Evolutionary conservation across 495 filamentous ascomycete species (phyloP).

Genomic region (Penicillium malachiteum): DNA sequence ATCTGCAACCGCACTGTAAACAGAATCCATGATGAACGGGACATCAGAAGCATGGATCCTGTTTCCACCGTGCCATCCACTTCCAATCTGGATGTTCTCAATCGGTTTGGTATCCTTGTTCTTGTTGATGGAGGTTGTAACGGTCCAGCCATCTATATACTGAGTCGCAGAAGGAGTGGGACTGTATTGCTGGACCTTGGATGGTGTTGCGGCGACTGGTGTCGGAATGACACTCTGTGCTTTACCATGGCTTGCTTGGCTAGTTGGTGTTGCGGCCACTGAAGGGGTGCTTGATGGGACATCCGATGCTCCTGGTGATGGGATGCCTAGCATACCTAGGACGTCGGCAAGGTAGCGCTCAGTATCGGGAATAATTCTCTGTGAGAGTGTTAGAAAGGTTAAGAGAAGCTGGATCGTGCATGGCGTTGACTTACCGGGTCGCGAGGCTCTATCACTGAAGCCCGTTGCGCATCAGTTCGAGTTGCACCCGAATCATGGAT

Average conservation of each 20-base stretch:
- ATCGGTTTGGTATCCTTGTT: slow-evolving; percentile 9
- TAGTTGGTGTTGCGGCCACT: background rate
- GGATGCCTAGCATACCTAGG: slow-evolving; percentile 19
- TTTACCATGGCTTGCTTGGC: slow-evolving; percentile 4
- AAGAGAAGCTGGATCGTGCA: background rate
- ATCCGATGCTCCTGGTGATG: background rate
- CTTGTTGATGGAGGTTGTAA: slow-evolving; percentile 16
- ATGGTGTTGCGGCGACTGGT: background rate
- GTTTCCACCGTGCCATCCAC: slow-evolving; percentile 12
- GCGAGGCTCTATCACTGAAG: slow-evolving; percentile 11
- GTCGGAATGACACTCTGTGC: slow-evolving; percentile 6
- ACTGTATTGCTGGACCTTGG: background rate
- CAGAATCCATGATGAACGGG: slow-evolving; percentile 17
- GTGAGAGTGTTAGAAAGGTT: slow-evolving; percentile 5
- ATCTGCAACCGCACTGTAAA: slow-evolving; percentile 21
- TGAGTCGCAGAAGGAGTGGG: slow-evolving; percentile 6
- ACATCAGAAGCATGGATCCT: slow-evolving; percentile 22
- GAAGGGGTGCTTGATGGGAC: background rate
- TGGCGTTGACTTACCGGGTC: slow-evolving; percentile 13
- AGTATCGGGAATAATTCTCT: slow-evolving; percentile 37
- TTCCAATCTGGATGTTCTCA: slow-evolving; percentile 21
- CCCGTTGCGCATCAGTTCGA: background rate
- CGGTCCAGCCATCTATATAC: background rate
- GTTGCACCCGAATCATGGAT: slow-evolving; percentile 6
- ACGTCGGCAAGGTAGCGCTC: slow-evolving; percentile 22